Evolutionary conservation across 2,329 filamentous ascomycete genomes (phyloP), one percentile per base, ranked within the genome.

Genomic region (Thelonectria olida): DNA sequence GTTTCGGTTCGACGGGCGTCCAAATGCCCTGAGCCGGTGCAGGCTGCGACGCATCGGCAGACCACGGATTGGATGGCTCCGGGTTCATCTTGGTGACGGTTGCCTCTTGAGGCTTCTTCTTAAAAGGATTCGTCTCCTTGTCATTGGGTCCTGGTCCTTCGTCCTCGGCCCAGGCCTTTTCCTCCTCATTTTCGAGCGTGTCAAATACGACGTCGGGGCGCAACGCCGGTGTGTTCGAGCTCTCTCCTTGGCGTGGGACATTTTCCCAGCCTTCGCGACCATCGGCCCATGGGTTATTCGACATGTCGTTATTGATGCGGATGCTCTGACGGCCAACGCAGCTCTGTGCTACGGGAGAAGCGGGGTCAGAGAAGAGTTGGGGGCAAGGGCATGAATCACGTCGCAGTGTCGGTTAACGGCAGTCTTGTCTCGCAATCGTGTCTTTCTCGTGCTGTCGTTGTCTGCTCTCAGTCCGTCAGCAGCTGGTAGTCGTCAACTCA

Each of bases 121-220:
- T 83, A 70, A 87, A 87, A 0, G 85, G 85, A 54, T 87, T 87
- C 19, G 84, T 85, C 58, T 83, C 79, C 36, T 75, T 74, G 8
- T 69, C 67, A 9, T 28, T 15, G 13, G 36, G 15, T 28, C 27
- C 25, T 5, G 39, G 5, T n/a, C 36, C 5, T 63, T 60, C 13
- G 67, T 71, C 50, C 28, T 74, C 73, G 44, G 70, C 68, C 76
- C 75, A 77, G 4, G 67, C 72, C 19, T 74, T 73, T 31, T 75
- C 74, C 44, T 76, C 72, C 10, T 63, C 69, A n/a, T 71, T 63
- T 44, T 68, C 61, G 7, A 65, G 54, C 10, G 55, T 66, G 48
- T 60, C 58, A 15, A 66, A 66, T 6, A 50, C 63, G 2, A 66
- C 68, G 20, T 77, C 78, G 0, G 78, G 79, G 22, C 72, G 70